These are phyloP conservation scores for Trichoderma citrinoviride DNA, from an alignment of 2,329 filamentous ascomycete genomes.

Conservation along the genomic window DNA sequence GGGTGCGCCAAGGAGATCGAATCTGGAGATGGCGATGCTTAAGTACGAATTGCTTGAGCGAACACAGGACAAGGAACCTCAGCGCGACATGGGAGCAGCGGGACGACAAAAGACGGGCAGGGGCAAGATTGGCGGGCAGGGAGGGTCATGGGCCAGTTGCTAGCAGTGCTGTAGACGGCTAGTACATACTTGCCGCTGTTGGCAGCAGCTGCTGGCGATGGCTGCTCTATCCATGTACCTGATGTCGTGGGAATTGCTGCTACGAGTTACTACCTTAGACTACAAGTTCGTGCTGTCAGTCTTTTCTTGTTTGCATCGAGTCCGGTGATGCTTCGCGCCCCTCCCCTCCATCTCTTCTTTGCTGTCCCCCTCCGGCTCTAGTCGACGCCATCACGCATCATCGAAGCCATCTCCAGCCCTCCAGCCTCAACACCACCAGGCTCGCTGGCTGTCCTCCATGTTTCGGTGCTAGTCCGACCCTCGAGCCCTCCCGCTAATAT, in stretches of 20 bases:
- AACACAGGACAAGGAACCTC: background rate
- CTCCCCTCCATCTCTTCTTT: background rate
- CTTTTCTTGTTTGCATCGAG: background rate
- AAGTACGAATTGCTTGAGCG: slow-evolving; percentile 1
- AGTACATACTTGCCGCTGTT: background rate
- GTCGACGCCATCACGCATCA: slow-evolving; percentile 8
- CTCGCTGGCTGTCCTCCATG: background rate
- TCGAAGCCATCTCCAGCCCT: background rate
- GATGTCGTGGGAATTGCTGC: background rate
- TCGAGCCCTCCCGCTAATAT: background rate
- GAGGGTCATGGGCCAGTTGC: slow-evolving; percentile 9
- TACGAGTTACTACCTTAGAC: background rate
- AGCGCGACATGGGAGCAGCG: slow-evolving; percentile 17
- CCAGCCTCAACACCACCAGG: background rate
- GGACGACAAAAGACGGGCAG: slow-evolving; percentile 12
- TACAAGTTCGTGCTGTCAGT: background rate
- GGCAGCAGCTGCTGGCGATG: slow-evolving; percentile 3
- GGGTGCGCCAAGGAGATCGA: background rate
- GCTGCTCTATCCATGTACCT: background rate
- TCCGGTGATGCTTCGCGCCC: background rate
- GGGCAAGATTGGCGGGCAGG: slow-evolving; percentile 16
- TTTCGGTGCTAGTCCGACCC: background rate
- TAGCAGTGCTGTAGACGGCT: too few species aligned
- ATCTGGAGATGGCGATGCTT: slow-evolving; percentile 21
- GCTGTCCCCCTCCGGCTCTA: background rate